These are phyloP conservation scores for Fusarium haematococcum DNA, from an alignment of 2,329 filamentous ascomycete genomes.

Conservation along the genomic window DNA sequence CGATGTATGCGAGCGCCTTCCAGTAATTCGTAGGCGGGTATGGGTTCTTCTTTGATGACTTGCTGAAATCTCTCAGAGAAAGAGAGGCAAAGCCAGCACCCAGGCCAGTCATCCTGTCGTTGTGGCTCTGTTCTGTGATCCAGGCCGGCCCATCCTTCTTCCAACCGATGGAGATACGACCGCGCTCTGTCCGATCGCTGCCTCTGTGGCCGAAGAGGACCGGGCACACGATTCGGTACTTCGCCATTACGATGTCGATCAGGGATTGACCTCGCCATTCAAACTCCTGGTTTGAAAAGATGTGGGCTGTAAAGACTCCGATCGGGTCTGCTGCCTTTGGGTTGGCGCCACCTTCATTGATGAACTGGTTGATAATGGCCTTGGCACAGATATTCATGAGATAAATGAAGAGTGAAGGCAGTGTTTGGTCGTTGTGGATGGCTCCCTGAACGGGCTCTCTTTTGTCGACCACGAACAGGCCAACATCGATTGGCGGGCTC, in stretches of 20 bases:
- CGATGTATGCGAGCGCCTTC: conserved; percentile 78
- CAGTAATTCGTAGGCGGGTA: conserved; percentile 87
- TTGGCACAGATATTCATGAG: conserved; percentile 83
- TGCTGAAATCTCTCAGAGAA: conserved; percentile 83
- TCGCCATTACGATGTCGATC: conserved; percentile 87
- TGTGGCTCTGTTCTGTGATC: conserved; percentile 78
- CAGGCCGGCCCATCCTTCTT: conserved; percentile 69
- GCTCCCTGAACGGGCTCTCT: conserved; percentile 62
- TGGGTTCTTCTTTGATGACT: conserved; percentile 75
- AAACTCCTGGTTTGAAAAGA: conserved; percentile 78
- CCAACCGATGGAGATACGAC: conserved; percentile 80
- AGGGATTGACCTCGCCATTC: conserved; percentile 75
- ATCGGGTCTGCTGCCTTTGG: conserved; percentile 79
- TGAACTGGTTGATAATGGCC: conserved; percentile 75
- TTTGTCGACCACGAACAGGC: conserved; percentile 62
- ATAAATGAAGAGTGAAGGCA: conserved; percentile 78
- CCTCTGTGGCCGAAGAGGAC: conserved; percentile 87
- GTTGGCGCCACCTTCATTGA: conserved; percentile 73
- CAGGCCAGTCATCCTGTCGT: conserved; percentile 85
- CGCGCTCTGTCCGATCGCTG: conserved; percentile 77
- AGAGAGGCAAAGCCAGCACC: conserved; percentile 87
- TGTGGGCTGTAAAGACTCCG: conserved; percentile 79
- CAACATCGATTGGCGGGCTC: conserved; percentile 65
- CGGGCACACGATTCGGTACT: conserved; percentile 84
- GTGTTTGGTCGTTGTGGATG: conserved; percentile 61